Percentiles rank a stretch among this genome's conserved stretches.
phyloP scores from a whole-genome alignment of 1,284 basidiomycete species.

The Entoloma clypeatum region DNA sequence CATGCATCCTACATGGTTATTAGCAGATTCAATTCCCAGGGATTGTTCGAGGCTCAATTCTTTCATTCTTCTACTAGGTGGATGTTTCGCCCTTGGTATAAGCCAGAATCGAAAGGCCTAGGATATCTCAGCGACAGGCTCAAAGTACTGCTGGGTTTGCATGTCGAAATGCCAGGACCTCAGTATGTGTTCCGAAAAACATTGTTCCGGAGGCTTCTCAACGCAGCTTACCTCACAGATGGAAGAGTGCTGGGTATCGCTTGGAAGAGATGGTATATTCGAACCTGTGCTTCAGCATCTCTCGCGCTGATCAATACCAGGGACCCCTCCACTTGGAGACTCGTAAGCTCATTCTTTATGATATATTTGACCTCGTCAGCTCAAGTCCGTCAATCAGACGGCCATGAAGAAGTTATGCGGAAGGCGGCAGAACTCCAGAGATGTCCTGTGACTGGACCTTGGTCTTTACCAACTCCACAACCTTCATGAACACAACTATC shows the following conservation, averaged over 20 bases:
- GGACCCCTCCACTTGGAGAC: constrained; percentile 33
- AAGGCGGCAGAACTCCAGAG: constrained; percentile 37
- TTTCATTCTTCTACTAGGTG: constrained; percentile 22
- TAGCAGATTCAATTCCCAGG: neutral
- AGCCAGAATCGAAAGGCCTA: constrained; percentile 30
- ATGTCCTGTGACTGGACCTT: too few relatives aligned
- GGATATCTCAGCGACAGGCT: constrained; percentile 26
- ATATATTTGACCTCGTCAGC: neutral
- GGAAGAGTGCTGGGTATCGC: constrained; percentile 37
- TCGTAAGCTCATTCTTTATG: constrained; percentile 22
- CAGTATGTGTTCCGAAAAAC: constrained; percentile 26
- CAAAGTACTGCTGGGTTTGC: constrained; percentile 29
- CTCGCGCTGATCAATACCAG: constrained; percentile 15
- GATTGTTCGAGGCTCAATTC: neutral
- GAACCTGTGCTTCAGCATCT: constrained; percentile 2
- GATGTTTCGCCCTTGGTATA: constrained; percentile 41
- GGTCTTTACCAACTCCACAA: too few relatives aligned
- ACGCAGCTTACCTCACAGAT: constrained; percentile 16
- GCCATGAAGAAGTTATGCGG: constrained; percentile 35
- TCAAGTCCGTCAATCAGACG: constrained; percentile 22
- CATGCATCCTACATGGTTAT: constrained; percentile 30
- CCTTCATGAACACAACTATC: too few relatives aligned
- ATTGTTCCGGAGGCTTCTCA: neutral
- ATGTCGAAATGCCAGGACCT: constrained; percentile 34
- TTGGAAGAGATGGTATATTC: constrained; percentile 38